Evolutionary conservation across 805 yeast genomes (phyloP).

Genomic region (Spathaspora boniae): DNA sequence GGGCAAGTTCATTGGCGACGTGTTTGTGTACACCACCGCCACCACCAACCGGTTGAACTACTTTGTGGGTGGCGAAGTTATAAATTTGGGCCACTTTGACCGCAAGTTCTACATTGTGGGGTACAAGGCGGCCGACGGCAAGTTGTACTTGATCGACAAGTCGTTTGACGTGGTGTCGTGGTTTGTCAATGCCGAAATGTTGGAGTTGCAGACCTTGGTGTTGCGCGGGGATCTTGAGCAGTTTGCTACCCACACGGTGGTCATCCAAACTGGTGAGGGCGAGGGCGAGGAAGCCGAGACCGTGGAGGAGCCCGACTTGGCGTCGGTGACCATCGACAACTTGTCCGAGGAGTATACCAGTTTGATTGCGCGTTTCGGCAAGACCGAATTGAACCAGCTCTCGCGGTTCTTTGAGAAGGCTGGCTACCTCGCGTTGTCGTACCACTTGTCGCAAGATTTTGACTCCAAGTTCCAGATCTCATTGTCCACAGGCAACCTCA

Average conservation of each 20-base stretch:
- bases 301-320: slow-evolving; percentile 37
- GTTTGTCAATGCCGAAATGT: slow-evolving; percentile 75
- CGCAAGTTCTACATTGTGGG: slow-evolving; percentile 84
- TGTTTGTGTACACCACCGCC: slow-evolving; percentile 83
- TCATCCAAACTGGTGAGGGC: too few species aligned
- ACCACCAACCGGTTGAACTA: slow-evolving; percentile 83
- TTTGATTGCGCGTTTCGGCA: slow-evolving; percentile 57
- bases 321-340: slow-evolving; percentile 49
- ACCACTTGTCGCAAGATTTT: slow-evolving; percentile 74
- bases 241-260: slow-evolving; percentile 26
- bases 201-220: slow-evolving; percentile 94
- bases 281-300: slow-evolving; percentile 41
- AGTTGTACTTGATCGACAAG: slow-evolving; percentile 87
- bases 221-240: slow-evolving; percentile 91
- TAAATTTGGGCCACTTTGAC: slow-evolving; percentile 90
- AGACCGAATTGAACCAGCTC: slow-evolving; percentile 68
- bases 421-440: slow-evolving; percentile 81
- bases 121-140: slow-evolving; percentile 85
- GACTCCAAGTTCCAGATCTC: slow-evolving; percentile 94
- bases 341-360: slow-evolving; percentile 48
- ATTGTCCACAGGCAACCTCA: slow-evolving; percentile 66
- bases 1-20: slow-evolving; percentile 97
- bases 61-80: slow-evolving; percentile 89
- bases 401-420: slow-evolving; percentile 93
- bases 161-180: slow-evolving; percentile 80